These are phyloP conservation scores for Trichoderma polysporum DNA, from an alignment of 2,329 filamentous ascomycete genomes.

Conservation along the genomic window DNA sequence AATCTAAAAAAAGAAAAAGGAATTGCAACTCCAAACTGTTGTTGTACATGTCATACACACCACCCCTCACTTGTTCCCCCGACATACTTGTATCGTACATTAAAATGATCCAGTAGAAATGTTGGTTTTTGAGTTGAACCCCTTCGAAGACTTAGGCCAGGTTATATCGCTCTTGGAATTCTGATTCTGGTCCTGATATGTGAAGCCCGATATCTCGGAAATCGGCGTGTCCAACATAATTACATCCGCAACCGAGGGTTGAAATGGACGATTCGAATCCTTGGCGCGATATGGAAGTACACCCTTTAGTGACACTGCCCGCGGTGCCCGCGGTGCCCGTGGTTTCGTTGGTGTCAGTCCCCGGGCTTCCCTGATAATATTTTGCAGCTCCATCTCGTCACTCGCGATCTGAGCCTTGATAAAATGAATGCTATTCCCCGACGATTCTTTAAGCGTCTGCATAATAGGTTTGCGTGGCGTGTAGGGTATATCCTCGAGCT, in stretches of 20 bases:
- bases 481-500: conserved; percentile 65
- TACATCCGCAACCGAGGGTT: conserved; percentile 34
- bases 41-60: not conserved
- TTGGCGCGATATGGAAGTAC: conserved; percentile 38
- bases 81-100: not conserved
- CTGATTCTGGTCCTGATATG: conserved; percentile 24
- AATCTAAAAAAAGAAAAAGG: not conserved
- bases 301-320: conserved; percentile 30
- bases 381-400: conserved; percentile 69
- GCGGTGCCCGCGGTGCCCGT: conserved; percentile 34
- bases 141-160: conserved; percentile 26
- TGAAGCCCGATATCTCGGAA: conserved; percentile 34
- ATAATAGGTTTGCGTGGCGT: conserved; percentile 74
- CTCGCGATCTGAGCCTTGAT: conserved; percentile 81
- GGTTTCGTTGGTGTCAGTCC: conserved; percentile 36
- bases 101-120: not conserved
- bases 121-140: no score
- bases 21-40: not conserved
- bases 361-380: conserved; percentile 64
- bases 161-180: conserved; percentile 30
- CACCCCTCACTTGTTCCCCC: no score
- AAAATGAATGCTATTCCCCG: conserved; percentile 56
- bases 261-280: not conserved
- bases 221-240: conserved; percentile 39
- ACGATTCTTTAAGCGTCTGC: conserved; percentile 60